phyloP scores from a whole-genome alignment of 2,329 filamentous ascomycete species.

The Nemania sp. region DNA sequence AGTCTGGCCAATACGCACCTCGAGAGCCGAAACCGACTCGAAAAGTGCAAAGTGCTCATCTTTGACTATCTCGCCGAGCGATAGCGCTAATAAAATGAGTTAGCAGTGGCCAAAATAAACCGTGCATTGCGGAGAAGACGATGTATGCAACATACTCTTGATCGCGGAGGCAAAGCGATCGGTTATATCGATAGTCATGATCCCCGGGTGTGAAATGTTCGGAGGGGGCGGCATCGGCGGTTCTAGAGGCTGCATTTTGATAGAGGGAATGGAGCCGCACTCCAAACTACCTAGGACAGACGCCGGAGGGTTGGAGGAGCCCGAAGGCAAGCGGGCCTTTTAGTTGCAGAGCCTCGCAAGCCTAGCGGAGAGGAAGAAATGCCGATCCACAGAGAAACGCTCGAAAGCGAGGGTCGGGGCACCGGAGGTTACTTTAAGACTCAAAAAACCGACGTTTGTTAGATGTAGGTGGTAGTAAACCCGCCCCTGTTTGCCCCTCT shows the following conservation, averaged over 20 bases:
- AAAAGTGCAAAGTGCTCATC: constrained; percentile 95
- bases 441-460: too few species aligned
- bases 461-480: too few species aligned
- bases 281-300: too few species aligned
- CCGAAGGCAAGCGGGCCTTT: constrained; percentile 3
- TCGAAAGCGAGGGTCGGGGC: background rate
- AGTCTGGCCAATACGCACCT: constrained; percentile 58
- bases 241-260: constrained; percentile 37
- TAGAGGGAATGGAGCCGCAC: constrained; percentile 14
- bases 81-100: constrained; percentile 67
- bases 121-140: background rate
- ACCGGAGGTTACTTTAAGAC: background rate
- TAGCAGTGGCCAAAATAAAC: constrained; percentile 6
- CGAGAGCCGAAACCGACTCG: constrained; percentile 89
- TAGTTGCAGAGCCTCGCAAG: constrained; percentile 23
- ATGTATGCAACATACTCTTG: constrained; percentile 57
- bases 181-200: constrained; percentile 70
- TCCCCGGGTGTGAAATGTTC: constrained; percentile 59
- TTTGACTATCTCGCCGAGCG: constrained; percentile 87
- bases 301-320: constrained; percentile 5
- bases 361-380: constrained; percentile 8
- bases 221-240: constrained; percentile 53
- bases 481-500: background rate
- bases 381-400: constrained; percentile 17
- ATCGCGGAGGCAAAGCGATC: constrained; percentile 65